phyloP scores from a whole-genome alignment of 2,329 filamentous ascomycete genomes.

The Thelonectria blattea region DNA sequence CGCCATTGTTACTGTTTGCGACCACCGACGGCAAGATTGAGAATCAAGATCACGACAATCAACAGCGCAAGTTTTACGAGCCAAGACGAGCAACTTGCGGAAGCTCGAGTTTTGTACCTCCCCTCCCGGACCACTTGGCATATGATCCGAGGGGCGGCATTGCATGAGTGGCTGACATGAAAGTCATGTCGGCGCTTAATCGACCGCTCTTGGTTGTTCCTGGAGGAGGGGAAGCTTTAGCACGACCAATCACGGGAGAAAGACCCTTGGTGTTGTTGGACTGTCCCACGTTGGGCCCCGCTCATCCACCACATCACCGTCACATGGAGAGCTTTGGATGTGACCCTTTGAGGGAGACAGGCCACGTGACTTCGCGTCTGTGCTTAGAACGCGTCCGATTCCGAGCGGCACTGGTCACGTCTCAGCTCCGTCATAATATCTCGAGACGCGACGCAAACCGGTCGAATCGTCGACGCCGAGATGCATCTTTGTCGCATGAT shows the following conservation, averaged over 20 bases:
- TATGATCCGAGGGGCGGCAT: conserved; percentile 32
- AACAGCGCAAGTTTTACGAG: conserved; percentile 10
- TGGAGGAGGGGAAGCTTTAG: conserved; percentile 32
- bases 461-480: conserved; percentile 21
- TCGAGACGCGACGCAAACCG: conserved; percentile 29
- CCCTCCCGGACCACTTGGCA: conserved; percentile 31
- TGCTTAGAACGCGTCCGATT: conserved; percentile 25
- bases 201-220: conserved; percentile 33
- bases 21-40: conserved; percentile 6
- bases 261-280: conserved; percentile 36
- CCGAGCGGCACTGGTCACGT: conserved; percentile 30
- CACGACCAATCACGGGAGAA: conserved; percentile 30
- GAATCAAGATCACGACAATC: neutral
- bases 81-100: conserved; percentile 28
- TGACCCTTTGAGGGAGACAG: neutral
- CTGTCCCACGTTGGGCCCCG: conserved; percentile 28
- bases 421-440: conserved; percentile 15
- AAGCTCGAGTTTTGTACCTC: conserved; percentile 36
- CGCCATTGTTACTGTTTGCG: conserved; percentile 47
- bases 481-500: conserved; percentile 25
- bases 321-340: conserved; percentile 21
- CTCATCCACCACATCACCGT: conserved; percentile 29
- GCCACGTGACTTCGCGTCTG: conserved; percentile 37
- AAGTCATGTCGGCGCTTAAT: conserved; percentile 41
- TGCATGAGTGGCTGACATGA: conserved; percentile 31